Evolutionary conservation across 202 grass and related monocot genomes (phyloP).

Genomic region (Dendrocalamus latiflorus): DNA sequence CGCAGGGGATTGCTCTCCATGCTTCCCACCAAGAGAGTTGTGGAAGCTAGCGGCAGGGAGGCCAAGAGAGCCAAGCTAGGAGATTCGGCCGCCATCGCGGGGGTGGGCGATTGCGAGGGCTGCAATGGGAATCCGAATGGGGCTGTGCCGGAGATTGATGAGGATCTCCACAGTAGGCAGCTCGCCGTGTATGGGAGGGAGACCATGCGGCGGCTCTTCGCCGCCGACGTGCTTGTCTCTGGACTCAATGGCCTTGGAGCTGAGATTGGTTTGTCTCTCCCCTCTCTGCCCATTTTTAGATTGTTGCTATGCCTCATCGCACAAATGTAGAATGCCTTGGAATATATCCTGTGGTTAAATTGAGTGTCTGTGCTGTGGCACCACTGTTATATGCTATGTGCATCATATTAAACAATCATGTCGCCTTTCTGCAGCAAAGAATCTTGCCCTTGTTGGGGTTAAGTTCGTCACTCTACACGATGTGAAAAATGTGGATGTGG

Average conservation of each 20-base stretch:
- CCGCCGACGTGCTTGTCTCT: too few species aligned
- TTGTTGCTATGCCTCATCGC: too few species aligned
- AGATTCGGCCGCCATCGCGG: neutral
- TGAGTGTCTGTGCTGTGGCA: too few species aligned
- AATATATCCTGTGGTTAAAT: too few species aligned
- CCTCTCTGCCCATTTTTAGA: too few species aligned
- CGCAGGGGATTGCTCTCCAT: constrained; percentile 61
- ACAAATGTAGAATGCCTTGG: too few species aligned
- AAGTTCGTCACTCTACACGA: constrained; percentile 83
- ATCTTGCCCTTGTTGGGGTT: constrained; percentile 77
- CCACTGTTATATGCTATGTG: neutral
- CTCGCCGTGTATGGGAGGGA: constrained; percentile 83
- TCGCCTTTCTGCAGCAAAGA: constrained; percentile 62
- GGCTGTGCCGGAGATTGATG: constrained; percentile 51
- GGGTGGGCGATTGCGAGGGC: neutral
- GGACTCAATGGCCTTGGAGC: too few species aligned
- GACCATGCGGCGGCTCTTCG: constrained; percentile 73
- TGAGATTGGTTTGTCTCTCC: too few species aligned
- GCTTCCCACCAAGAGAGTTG: constrained; percentile 57
- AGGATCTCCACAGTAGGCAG: constrained; percentile 92
- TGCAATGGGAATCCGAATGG: constrained; percentile 3
- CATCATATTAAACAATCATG: neutral
- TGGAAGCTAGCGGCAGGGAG: neutral
- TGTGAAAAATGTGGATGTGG: constrained; percentile 47
- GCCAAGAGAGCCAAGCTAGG: constrained; percentile 42